A percentile compares a stretch with the other conserved stretches of the same genome.
Evolutionary conservation across 2,329 filamentous ascomycete species (phyloP).

Genomic region (Blastomyces parvus): DNA sequence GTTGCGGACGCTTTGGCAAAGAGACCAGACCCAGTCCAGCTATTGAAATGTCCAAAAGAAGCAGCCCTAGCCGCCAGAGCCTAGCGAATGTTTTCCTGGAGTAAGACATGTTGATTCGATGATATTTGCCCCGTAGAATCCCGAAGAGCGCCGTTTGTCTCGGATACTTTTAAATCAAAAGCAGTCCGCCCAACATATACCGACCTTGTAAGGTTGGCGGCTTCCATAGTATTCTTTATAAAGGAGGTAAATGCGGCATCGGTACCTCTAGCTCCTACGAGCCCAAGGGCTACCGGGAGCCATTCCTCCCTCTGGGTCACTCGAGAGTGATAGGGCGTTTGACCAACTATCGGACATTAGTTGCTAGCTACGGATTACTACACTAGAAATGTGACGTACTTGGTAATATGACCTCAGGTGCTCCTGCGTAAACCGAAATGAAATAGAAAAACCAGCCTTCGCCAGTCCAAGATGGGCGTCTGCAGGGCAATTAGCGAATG

Average conservation of each 20-base stretch:
- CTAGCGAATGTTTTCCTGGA: neutral
- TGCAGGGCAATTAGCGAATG: neutral
- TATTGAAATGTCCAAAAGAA: neutral
- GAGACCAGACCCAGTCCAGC: neutral
- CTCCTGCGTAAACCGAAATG: neutral
- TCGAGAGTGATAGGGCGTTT: slow-evolving; percentile 1
- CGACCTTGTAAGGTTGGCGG: neutral
- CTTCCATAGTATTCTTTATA: neutral
- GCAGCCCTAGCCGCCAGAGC: neutral
- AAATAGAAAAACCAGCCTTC: neutral
- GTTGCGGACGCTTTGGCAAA: neutral
- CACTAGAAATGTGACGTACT: neutral
- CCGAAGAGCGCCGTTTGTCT: neutral
- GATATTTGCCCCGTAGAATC: neutral
- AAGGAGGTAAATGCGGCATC: neutral
- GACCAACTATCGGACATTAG: neutral
- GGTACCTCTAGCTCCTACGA: neutral
- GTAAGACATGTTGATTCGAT: neutral
- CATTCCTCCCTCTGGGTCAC: neutral
- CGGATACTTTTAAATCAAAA: neutral
- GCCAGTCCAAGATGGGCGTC: neutral
- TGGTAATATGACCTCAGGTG: neutral
- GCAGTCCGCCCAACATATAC: neutral
- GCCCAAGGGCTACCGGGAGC: neutral
- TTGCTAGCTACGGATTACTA: neutral